Evolutionary conservation across 2,329 filamentous ascomycete genomes (phyloP).

Genomic region (Fusarium sp.): DNA sequence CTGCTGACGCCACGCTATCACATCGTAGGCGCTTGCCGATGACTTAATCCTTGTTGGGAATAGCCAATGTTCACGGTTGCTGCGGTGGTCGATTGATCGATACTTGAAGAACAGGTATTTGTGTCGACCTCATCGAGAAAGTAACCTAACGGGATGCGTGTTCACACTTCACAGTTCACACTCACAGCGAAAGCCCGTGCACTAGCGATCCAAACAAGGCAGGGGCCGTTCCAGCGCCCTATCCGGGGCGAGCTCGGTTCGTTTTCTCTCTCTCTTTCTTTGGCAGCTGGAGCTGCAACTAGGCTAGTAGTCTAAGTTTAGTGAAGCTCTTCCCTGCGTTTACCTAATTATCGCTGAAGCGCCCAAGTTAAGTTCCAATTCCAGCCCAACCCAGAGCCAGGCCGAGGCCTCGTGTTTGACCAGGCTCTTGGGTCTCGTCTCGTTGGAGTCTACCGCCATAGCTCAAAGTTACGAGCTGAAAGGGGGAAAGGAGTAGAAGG

Average conservation of each 20-base stretch:
- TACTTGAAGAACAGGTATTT: conserved; percentile 31
- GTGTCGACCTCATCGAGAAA: background rate
- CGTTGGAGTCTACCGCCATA: conserved; percentile 20
- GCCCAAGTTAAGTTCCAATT: conserved; percentile 4
- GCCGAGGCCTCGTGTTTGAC: conserved; percentile 9
- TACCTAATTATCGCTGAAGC: conserved; percentile 10
- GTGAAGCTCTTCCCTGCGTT: background rate
- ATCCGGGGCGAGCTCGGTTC: conserved; percentile 9
- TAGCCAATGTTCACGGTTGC: conserved; percentile 9
- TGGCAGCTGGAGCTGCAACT: conserved; percentile 7
- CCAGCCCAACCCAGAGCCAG: conserved; percentile 5
- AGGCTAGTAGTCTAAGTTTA: background rate
- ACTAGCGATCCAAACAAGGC: conserved; percentile 31
- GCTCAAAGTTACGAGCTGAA: conserved; percentile 2
- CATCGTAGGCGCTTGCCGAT: conserved; percentile 24
- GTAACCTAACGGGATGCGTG: conserved; percentile 3
- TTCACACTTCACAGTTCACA: too few species aligned
- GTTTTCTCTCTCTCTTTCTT: conserved; percentile 1
- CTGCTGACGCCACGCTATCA: conserved; percentile 38
- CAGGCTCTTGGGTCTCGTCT: conserved; percentile 4
- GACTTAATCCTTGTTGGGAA: conserved; percentile 29
- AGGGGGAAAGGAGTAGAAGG: conserved; percentile 10
- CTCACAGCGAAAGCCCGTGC: conserved; percentile 17
- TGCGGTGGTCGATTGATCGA: conserved; percentile 10
- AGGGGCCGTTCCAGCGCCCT: conserved; percentile 36